These are phyloP conservation scores for Phytophthora fragariaefolia DNA, from an alignment of 352 stramenopile genomes.

Conservation along the genomic window DNA sequence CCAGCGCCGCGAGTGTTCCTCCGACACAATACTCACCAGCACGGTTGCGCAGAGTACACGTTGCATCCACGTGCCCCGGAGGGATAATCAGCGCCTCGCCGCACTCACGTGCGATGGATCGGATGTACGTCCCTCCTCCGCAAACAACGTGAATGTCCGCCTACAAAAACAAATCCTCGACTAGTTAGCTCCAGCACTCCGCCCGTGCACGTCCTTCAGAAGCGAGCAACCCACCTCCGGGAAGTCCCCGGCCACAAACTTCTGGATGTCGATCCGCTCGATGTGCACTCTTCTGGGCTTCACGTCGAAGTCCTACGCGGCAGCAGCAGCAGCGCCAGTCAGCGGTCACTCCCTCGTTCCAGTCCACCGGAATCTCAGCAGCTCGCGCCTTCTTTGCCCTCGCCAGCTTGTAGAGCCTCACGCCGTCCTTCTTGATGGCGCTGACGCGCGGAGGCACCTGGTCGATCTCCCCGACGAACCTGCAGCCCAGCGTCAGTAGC, in stretches of 20 bases:
- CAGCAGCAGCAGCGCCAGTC: conserved; percentile 2
- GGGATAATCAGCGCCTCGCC: conserved; percentile 69
- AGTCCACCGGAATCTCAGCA: background rate
- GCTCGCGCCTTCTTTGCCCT: conserved; percentile 55
- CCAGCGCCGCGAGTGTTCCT: conserved; percentile 67
- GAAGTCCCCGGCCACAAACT: conserved; percentile 59
- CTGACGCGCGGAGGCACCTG: conserved; percentile 83
- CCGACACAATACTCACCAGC: conserved; percentile 54
- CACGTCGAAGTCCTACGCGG: conserved; percentile 58
- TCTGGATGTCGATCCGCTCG: conserved; percentile 57
- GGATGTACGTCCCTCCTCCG: conserved; percentile 85
- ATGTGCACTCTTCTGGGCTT: conserved; percentile 69
- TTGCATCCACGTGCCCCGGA: conserved; percentile 19
- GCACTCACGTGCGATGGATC: conserved; percentile 86
- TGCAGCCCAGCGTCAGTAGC: conserved; percentile 33
- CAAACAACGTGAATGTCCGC: conserved; percentile 65
- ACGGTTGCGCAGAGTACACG: conserved; percentile 38
- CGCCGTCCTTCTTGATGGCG: conserved; percentile 79
- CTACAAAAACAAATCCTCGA: conserved; percentile 29
- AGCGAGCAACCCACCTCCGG: conserved; percentile 53
- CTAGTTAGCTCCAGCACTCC: conserved; percentile 8
- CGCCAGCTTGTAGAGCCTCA: conserved; percentile 81
- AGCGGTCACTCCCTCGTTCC: background rate
- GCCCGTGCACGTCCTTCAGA: background rate
- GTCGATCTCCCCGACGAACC: conserved; percentile 78